Base-by-base conservation (phyloP, 345 rosid species). In the Toxicodendron radicans region DNA sequence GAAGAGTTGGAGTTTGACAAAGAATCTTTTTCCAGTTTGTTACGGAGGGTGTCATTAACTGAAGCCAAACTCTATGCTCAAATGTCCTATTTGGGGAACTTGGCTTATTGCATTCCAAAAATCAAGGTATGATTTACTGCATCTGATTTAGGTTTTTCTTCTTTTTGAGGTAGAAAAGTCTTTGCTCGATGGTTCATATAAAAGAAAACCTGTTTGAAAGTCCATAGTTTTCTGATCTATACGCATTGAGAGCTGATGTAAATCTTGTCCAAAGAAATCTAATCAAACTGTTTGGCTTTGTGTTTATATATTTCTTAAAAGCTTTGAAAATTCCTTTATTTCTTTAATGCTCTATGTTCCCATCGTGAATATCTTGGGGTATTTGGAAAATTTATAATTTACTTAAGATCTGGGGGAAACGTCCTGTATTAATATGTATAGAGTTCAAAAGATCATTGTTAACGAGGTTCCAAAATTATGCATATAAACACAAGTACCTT, bases 21-120 rank as follows among this genome's bases (percentile, higher is more conserved):
- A 76, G 92, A 88, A 64, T 82, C 90, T 33, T 95, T 95, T 73
- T 88, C 92, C 48, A 84, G 79, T 68, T 81, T 95, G 90, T 75
- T 95, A n/a, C 76, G 73, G 78, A 90, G 81, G 85, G 87, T 85
- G n/a, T 75, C 93, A 46, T 73, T 95, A 41, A 74, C 79, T 24
- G 97, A 91, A 73, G 92, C 97, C 16, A 85, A 86, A 81, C 71
- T 95, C 71, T 92, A 88, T 70, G 93, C 93, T 21, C 88, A 92
- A 80, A 77, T 95, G 86, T 90, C 95, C 1, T 88, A 88, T 80
- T 54, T 95, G 65, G 99, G 95, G 16, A 88, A 81, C 69, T 70
- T 95, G 77, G 94, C 99, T 71, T 95, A 92, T 85, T 79, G 86
- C 60, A 88, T 95, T 17, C 88, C 95, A 54, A 83, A 82, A 13